Evolutionary conservation across 306 rosid species (phyloP), one percentile per base, ranked within the genome.

Genomic region (Acacia confusa): DNA sequence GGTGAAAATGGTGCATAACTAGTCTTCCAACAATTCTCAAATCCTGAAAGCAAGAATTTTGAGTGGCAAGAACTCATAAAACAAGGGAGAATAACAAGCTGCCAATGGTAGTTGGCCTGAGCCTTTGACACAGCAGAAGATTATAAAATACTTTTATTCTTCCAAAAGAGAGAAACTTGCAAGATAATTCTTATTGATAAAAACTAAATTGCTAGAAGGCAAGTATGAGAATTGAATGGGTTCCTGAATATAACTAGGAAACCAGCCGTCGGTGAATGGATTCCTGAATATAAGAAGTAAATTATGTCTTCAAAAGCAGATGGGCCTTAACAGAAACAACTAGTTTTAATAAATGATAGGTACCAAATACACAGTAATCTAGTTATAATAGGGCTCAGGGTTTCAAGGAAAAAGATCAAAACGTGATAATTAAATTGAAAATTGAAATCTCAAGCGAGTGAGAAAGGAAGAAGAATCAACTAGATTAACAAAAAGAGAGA

Each of bases 391-490:
- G n/a, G 66, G 28, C 7, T 10, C 8, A 4, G 0, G 9, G 8
- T 6, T 70, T 73, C 24, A 52, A 61, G 1, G 11, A 28, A 84
- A 84, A 72, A 64, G 13, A 82, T 45, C 19, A 80, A 68, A 58
- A 58, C 7, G 48, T 28, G 74, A 70, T 78, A 8, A 50, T 43
- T 61, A 53, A 69, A 53, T 68, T 44, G 74, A 74, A 67, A 60
- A 77, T 79, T 47, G 80, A 68, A 76, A 22, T 47, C 38, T 47
- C 28, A 52, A 83, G 79, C 27, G 71, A 80, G 50, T 47, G 60
- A 38, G 48, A 28, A 73, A 73, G 40, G 74, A 73, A 14, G 77
- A 63, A 80, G 32, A 86, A 77, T 55, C 64, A 73, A 66, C 38
- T 57, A 71, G 61, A 78, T n/a, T 40, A 27, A 38, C 41, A 70